Evolutionary conservation across 225 moss, liverwort and hornwort species (phyloP), one percentile per base, ranked within the genome.

Genomic region (Bryoerythrophyllum caledonicum): DNA sequence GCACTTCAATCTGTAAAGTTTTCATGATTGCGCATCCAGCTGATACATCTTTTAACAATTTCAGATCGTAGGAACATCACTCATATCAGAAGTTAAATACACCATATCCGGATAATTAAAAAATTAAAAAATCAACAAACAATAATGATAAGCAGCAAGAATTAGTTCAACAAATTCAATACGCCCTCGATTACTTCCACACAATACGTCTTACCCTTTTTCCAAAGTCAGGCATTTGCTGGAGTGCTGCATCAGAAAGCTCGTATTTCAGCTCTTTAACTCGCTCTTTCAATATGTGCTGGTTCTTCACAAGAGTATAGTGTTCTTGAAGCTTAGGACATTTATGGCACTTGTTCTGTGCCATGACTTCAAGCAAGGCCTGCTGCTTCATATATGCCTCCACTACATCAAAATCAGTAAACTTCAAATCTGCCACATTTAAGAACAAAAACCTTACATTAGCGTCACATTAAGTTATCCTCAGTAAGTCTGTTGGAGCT

Each of bases 161-260:
- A 70, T 37, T 27, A 11, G 20, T 53, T 70, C 49, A 49, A 60
- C 35, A 35, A 65, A 34, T 13, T 73, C 7, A 28, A 27, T 52
- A 37, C 8, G 25, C 2, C 41, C 71, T 63, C 24, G 1, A 7
- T 23, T 65, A 58, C 68, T 74, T 63, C 27, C 53, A 55, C 7
- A 56, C 60, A 46, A 19, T 26, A n/a, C 27, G 37, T 57, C 85
- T 81, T 68, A 93, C 96, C 77, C 99, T 86, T 85, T 99, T 93
- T 67, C 91, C 93, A 78, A 99, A 99, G 74, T 95, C 99, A 58
- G 99, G 99, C 99, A 99, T 99, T 77, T 99, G 95, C 80, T 99
- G 99, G 49, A 99, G 87, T 55, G 99, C 99, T 70, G 90, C 99
- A 86, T 99, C 99, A 70, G 99, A 99, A 69, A 99, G 95, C 83